phyloP scores from a whole-genome alignment of 2,329 filamentous ascomycete genomes.

The Exophiala dermatitidis region DNA sequence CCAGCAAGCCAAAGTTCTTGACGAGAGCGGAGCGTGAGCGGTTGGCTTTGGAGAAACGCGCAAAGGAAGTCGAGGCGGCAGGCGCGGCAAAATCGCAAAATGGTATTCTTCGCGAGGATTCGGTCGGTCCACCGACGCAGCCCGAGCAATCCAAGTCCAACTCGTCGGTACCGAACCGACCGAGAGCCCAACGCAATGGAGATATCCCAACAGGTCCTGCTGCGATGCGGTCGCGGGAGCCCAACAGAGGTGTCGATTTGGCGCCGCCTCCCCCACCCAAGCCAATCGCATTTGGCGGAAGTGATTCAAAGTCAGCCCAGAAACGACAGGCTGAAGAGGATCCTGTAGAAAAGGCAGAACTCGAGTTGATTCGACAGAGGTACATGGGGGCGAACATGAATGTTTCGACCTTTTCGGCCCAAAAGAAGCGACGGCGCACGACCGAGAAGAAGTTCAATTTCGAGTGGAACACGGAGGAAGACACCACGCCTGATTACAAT shows the following conservation, averaged over 20 bases:
- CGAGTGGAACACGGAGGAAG: constrained; percentile 92
- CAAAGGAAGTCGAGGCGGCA: constrained; percentile 59
- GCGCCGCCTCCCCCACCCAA: constrained; percentile 44
- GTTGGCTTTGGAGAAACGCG: constrained; percentile 68
- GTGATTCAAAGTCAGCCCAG: constrained; percentile 35
- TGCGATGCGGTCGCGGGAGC: constrained; percentile 39
- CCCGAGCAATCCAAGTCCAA: constrained; percentile 1
- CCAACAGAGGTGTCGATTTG: constrained; percentile 47
- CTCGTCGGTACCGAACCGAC: constrained; percentile 58
- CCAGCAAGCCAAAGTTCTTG: constrained; percentile 80
- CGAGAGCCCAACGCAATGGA: constrained; percentile 56
- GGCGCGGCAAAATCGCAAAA: constrained; percentile 9
- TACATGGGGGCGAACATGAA: constrained; percentile 92
- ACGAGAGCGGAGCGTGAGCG: constrained; percentile 76
- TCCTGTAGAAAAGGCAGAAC: constrained; percentile 56
- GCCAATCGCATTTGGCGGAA: constrained; percentile 31
- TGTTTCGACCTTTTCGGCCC: constrained; percentile 79
- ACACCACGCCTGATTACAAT: constrained; percentile 79
- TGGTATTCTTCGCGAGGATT: constrained; percentile 1
- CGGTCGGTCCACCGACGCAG: constrained; percentile 1
- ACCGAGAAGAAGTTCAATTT: constrained; percentile 99
- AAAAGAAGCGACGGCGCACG: constrained; percentile 89
- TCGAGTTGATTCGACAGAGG: constrained; percentile 64
- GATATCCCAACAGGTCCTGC: constrained; percentile 45
- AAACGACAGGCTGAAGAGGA: constrained; percentile 46